phyloP scores from a whole-genome alignment of 2,329 filamentous ascomycete species.

The Claviceps humidiphila region DNA sequence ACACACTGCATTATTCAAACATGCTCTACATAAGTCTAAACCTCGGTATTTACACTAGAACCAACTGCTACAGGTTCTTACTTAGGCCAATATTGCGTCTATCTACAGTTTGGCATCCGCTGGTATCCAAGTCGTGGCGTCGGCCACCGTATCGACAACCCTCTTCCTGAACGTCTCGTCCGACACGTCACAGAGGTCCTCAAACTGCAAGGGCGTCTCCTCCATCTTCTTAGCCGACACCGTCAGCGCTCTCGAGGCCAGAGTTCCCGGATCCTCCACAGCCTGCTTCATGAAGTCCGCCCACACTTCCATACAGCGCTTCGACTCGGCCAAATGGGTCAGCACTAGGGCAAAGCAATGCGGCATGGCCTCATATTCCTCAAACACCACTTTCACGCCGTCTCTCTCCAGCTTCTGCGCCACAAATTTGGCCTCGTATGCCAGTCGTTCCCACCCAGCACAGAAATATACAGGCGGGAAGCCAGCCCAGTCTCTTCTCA shows the following conservation, averaged over 20 bases:
- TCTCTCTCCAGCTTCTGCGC: constrained; percentile 42
- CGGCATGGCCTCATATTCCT: constrained; percentile 71
- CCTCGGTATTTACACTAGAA: no score
- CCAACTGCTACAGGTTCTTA: no score
- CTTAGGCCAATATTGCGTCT: no score
- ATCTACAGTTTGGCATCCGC: constrained; percentile 18
- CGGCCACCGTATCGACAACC: constrained; percentile 18
- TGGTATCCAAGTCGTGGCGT: constrained; percentile 6
- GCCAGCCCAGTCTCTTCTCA: constrained; percentile 44
- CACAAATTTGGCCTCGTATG: constrained; percentile 52
- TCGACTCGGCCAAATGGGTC: constrained; percentile 27
- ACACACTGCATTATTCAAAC: no score
- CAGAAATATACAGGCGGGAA: constrained; percentile 55
- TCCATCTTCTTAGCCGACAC: constrained; percentile 38
- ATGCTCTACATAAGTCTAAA: no score
- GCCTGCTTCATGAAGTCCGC: constrained; percentile 38
- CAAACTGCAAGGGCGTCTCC: constrained; percentile 32
- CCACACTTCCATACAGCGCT: constrained; percentile 42
- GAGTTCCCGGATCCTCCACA: constrained; percentile 19
- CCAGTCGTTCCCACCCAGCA: constrained; percentile 58
- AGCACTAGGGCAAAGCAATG: constrained; percentile 56
- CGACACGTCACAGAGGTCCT: constrained; percentile 27
- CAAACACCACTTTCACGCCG: constrained; percentile 48
- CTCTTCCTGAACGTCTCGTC: constrained; percentile 29
- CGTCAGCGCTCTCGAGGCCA: constrained; percentile 28